Conservation (phyloP, 495 filamentous ascomycete genomes). For the Penicillium coprophilum region DNA sequence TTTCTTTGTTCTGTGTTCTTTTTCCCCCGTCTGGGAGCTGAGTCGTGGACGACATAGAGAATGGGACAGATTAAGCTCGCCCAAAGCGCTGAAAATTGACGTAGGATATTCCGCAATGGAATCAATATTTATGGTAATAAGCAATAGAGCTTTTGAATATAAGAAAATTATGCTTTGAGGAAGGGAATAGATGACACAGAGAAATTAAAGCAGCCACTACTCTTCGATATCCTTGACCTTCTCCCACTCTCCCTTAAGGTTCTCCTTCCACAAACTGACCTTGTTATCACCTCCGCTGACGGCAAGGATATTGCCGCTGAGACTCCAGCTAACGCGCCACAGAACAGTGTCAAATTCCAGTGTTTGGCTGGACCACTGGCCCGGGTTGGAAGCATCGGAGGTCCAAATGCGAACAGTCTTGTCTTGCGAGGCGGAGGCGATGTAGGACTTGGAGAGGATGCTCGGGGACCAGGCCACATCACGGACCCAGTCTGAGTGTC, state of each 20-base stretch:
- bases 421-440: slow-evolving; percentile 92
- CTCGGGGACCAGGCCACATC: slow-evolving; percentile 97
- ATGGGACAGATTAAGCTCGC: background rate
- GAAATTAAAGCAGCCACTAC: slow-evolving; percentile 39
- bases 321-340: slow-evolving; percentile 97
- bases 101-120: background rate
- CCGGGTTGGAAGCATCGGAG: slow-evolving; percentile 56
- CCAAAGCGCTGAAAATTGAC: background rate
- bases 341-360: slow-evolving; percentile 84
- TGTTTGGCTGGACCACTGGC: slow-evolving; percentile 78
- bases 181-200: slow-evolving; percentile 21
- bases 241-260: slow-evolving; percentile 77
- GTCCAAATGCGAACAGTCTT: slow-evolving; percentile 98
- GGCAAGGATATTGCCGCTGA: slow-evolving; percentile 95
- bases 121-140: slow-evolving; percentile 9
- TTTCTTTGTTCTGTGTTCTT: background rate
- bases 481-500: slow-evolving; percentile 96
- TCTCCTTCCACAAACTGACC: slow-evolving; percentile 69
- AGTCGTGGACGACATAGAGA: background rate
- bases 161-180: slow-evolving; percentile 18
- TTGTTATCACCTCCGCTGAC: slow-evolving; percentile 95
- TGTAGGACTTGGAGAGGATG: slow-evolving; percentile 90
- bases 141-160: slow-evolving; percentile 1
- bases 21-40: background rate
- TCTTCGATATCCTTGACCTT: slow-evolving; percentile 95